Evolutionary conservation across 2,329 filamentous ascomycete genomes (phyloP).

Genomic region (Cladosporium sp.): DNA sequence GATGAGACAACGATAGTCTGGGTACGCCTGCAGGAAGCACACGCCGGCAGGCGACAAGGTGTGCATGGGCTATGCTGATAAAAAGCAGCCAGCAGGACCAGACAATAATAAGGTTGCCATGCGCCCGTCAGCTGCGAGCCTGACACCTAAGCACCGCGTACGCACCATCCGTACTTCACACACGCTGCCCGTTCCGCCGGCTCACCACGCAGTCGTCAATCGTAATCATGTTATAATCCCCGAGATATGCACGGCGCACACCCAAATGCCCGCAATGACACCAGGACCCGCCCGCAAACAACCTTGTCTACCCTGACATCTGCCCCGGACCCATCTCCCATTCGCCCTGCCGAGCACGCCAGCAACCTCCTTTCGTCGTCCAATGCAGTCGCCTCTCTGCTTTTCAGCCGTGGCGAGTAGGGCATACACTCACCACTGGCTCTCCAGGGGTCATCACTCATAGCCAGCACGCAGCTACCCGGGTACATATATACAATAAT

Average conservation of each 20-base stretch:
- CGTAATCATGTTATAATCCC: background rate
- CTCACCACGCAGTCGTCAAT: background rate
- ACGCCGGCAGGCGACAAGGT: too few relatives aligned
- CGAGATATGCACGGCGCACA: background rate
- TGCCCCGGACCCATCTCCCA: background rate
- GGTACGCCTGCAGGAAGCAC: too few relatives aligned
- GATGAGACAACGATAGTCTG: background rate
- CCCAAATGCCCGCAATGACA: background rate
- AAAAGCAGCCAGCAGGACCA: too few relatives aligned
- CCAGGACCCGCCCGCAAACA: background rate
- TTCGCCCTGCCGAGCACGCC: background rate
- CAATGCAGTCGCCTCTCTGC: background rate
- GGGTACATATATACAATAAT: too few relatives aligned
- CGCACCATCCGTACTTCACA: background rate
- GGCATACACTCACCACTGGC: background rate
- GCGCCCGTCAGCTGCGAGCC: slow-evolving; percentile 2
- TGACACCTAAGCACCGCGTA: background rate
- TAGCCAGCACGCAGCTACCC: too few relatives aligned
- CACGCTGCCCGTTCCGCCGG: background rate
- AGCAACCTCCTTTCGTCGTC: background rate
- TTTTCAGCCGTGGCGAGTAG: background rate
- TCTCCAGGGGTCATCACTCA: too few relatives aligned
- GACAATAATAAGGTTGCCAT: background rate
- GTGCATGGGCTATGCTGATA: too few relatives aligned
- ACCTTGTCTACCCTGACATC: background rate